phyloP scores from a whole-genome alignment of 306 rosid genomes.

The Prunus dulcis region DNA sequence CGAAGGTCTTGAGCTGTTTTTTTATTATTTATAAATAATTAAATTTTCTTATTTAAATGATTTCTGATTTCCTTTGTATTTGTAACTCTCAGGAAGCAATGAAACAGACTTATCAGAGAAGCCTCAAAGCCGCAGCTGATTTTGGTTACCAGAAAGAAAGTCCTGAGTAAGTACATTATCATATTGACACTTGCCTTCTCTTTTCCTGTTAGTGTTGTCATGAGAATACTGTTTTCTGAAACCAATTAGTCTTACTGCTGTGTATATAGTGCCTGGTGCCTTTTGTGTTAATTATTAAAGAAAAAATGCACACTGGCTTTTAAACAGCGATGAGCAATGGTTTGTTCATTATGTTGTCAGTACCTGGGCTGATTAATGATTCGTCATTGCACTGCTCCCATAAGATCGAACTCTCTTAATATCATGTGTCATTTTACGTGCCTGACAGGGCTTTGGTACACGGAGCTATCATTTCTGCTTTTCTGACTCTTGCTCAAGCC shows the following conservation, averaged over 20 bases:
- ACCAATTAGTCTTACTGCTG: not conserved
- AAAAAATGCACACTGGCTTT: not conserved
- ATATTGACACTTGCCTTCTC: not conserved
- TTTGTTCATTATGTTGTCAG: not conserved
- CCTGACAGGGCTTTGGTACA: constrained; percentile 76
- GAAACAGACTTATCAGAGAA: constrained; percentile 91
- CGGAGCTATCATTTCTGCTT: constrained; percentile 88
- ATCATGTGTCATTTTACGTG: constrained; percentile 3
- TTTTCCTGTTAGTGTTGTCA: not conserved
- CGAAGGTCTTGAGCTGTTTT: not conserved
- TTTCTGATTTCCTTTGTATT: constrained; percentile 19
- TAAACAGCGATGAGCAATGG: not conserved
- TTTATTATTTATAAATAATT: not conserved
- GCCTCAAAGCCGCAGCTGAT: constrained; percentile 76
- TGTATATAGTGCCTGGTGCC: not conserved
- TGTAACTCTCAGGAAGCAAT: constrained; percentile 69
- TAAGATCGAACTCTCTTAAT: not conserved
- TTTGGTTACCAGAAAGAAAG: constrained; percentile 87
- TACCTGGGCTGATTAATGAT: not conserved
- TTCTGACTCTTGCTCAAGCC: constrained; percentile 92
- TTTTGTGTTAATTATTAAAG: not conserved
- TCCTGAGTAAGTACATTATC: constrained; percentile 73
- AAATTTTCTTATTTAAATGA: not conserved
- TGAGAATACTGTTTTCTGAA: no score
- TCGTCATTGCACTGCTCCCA: not conserved